Evolutionary conservation across 2,329 filamentous ascomycete genomes (phyloP).

Genomic region (Aspergillus brasiliensis): DNA sequence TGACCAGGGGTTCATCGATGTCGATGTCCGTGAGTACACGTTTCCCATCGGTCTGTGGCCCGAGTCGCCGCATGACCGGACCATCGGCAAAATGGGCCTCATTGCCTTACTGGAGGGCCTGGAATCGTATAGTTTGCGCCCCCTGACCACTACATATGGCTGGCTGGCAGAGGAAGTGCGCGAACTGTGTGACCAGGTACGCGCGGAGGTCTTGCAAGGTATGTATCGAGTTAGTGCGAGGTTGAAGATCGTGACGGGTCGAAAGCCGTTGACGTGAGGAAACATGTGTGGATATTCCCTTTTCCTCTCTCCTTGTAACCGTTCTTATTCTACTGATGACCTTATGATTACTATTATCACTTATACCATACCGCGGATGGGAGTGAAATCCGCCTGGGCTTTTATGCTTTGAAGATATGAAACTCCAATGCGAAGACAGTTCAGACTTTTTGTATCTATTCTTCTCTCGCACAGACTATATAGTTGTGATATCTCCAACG

Average conservation of each 20-base stretch:
- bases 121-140: slow-evolving; percentile 41
- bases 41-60: slow-evolving; percentile 44
- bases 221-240: slow-evolving; percentile 28
- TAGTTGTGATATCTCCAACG: background rate
- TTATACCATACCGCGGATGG: no score
- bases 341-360: no score
- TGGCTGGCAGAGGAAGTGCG: slow-evolving; percentile 39
- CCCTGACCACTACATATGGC: slow-evolving; percentile 35
- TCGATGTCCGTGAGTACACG: slow-evolving; percentile 41
- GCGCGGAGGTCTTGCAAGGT: slow-evolving; percentile 35
- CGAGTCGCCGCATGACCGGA: slow-evolving; percentile 34
- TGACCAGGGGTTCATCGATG: slow-evolving; percentile 49
- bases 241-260: slow-evolving; percentile 33
- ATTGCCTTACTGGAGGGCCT: slow-evolving; percentile 44
- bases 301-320: no score
- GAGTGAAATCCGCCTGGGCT: no score
- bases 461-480: background rate
- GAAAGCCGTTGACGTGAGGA: slow-evolving; percentile 25
- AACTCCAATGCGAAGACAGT: background rate
- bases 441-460: background rate
- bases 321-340: no score
- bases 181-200: slow-evolving; percentile 43
- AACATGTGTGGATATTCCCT: no score
- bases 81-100: slow-evolving; percentile 46
- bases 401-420: background rate